These are phyloP conservation scores for Tetrapisispora pingtungensis DNA, from an alignment of 805 yeast species.

Conservation along the genomic window DNA sequence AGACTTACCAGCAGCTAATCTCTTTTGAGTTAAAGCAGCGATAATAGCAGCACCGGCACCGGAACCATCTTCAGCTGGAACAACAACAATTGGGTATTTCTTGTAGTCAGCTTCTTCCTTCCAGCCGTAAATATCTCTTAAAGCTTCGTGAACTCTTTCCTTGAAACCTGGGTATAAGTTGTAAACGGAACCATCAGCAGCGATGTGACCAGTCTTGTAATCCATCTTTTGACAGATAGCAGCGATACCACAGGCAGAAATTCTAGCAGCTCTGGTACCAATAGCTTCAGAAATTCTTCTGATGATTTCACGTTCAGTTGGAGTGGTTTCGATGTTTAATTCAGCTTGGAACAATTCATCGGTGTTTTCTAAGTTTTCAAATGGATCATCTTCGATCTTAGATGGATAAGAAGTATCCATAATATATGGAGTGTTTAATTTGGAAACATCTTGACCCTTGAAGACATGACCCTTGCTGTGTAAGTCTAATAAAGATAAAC, in stretches of 20 bases:
- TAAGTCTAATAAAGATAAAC: constrained; percentile 70
- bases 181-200: constrained; percentile 95
- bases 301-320: constrained; percentile 70
- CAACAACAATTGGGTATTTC: constrained; percentile 69
- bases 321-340: constrained; percentile 56
- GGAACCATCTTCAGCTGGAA: constrained; percentile 95
- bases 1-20: constrained; percentile 61
- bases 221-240: constrained; percentile 85
- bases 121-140: constrained; percentile 88
- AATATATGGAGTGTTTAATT: constrained; percentile 52
- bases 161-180: constrained; percentile 89
- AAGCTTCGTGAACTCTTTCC: constrained; percentile 78
- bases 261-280: constrained; percentile 87
- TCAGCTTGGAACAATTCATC: constrained; percentile 50
- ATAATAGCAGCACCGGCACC: constrained; percentile 98
- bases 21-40: constrained; percentile 84
- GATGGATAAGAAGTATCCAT: constrained; percentile 90
- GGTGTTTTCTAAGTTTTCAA: constrained; percentile 70
- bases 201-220: constrained; percentile 70
- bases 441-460: constrained; percentile 54
- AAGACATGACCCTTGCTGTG: constrained; percentile 56
- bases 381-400: constrained; percentile 78
- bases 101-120: constrained; percentile 28
- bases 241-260: constrained; percentile 90
- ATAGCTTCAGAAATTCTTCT: constrained; percentile 77